A percentile compares a stretch with the other conserved stretches of the same genome.
Evolutionary conservation across 805 yeast species (phyloP).

Genomic region (Starmerella bombicola): DNA sequence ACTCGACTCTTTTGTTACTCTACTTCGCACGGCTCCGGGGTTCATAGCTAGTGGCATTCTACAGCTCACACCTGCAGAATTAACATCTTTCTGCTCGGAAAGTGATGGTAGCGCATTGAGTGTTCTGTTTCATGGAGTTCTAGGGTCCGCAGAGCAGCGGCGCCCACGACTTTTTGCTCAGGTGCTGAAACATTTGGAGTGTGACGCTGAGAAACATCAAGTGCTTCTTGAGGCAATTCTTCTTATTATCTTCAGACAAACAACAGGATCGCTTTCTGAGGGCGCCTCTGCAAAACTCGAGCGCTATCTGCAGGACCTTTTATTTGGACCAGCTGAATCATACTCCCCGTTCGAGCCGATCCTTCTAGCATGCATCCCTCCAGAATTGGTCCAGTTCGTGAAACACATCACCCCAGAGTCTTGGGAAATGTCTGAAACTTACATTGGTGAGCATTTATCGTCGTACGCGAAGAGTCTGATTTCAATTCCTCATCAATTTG

Average conservation of each 20-base stretch:
- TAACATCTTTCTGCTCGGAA: conserved; percentile 18
- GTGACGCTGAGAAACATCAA: not conserved
- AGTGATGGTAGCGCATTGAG: conserved; percentile 25
- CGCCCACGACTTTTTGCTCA: conserved; percentile 25
- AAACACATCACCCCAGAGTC: not conserved
- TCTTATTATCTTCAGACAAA: conserved; percentile 3
- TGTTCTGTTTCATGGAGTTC: conserved; percentile 25
- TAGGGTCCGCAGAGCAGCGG: conserved; percentile 22
- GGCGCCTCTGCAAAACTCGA: conserved; percentile 6
- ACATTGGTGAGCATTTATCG: not conserved
- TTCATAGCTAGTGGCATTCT: conserved; percentile 26
- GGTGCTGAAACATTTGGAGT: conserved; percentile 2
- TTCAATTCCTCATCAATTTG: conserved; percentile 9
- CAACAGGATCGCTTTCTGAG: conserved; percentile 4
- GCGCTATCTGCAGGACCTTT: conserved; percentile 6
- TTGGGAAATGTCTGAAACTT: not conserved
- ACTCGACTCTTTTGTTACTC: conserved; percentile 27
- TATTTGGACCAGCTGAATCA: not conserved
- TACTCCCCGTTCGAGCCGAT: conserved; percentile 1
- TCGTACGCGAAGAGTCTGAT: conserved; percentile 2
- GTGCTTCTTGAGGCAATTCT: conserved; percentile 3
- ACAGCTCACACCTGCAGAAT: conserved; percentile 20
- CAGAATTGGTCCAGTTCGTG: conserved; percentile 2
- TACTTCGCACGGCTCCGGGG: conserved; percentile 28
- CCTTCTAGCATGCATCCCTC: conserved; percentile 3